phyloP scores from a whole-genome alignment of 192 early-diverging fungal species.

The Funneliformis geosporum region DNA sequence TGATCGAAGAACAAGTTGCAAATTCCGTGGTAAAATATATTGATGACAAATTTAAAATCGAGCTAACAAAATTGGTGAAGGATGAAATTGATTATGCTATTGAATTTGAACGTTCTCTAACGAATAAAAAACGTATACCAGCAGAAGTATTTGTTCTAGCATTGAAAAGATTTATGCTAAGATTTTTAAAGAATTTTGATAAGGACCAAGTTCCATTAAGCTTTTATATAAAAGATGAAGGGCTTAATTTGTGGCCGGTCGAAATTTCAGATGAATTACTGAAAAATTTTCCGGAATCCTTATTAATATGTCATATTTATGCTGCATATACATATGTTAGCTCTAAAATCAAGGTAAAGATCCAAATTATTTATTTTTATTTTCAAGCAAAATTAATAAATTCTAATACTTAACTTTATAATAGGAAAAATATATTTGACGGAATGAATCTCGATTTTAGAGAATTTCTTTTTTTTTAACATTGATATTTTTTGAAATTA shows the following conservation, averaged over 20 bases:
- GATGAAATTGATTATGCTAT: conserved; percentile 3
- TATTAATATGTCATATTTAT: conserved; percentile 10
- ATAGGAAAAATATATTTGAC: no score
- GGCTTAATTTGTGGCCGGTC: background rate
- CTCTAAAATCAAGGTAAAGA: conserved; percentile 1
- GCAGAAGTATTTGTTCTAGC: conserved; percentile 22
- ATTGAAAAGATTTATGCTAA: conserved; percentile 32
- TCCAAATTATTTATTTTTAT: no score
- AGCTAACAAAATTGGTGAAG: background rate
- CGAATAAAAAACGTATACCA: conserved; percentile 6
- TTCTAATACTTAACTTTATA: no score
- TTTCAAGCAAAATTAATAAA: no score
- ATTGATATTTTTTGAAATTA: no score
- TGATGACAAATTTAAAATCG: conserved; percentile 10
- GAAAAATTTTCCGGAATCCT: background rate
- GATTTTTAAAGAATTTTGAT: conserved; percentile 7
- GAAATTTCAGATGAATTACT: conserved; percentile 1
- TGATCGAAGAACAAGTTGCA: conserved; percentile 28
- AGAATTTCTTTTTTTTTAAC: no score
- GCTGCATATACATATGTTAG: conserved; percentile 1
- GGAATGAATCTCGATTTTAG: no score
- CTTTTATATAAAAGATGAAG: conserved; percentile 8
- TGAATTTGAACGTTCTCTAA: conserved; percentile 7
- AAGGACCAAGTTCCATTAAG: background rate
- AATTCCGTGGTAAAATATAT: conserved; percentile 18